Evolutionary conservation across 2,329 filamentous ascomycete genomes (phyloP).

Genomic region (Paraconiothyrium sp.): DNA sequence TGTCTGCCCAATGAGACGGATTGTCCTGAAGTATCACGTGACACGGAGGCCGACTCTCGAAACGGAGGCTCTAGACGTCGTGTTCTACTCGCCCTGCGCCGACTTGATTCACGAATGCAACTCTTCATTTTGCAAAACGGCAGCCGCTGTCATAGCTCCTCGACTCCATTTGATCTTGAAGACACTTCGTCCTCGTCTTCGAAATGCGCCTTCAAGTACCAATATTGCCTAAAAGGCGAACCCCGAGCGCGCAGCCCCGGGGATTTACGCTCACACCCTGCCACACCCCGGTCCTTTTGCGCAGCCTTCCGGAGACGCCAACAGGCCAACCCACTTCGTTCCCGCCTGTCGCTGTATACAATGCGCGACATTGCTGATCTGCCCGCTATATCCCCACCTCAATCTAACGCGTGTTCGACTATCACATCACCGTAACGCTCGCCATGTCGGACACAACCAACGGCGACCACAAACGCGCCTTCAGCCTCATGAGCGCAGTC

Average conservation of each 20-base stretch:
- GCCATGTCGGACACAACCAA: conserved; percentile 35
- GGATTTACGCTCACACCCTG: conserved; percentile 23
- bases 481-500: conserved; percentile 40
- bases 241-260: conserved; percentile 20
- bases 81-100: not conserved
- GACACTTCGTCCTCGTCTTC: not conserved
- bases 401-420: conserved; percentile 10
- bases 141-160: not conserved
- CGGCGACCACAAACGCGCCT: conserved; percentile 41
- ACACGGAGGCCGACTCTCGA: not conserved
- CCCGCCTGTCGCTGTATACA: conserved; percentile 17
- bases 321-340: conserved; percentile 12
- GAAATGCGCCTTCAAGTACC: not conserved
- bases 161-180: not conserved
- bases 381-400: conserved; percentile 16
- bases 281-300: conserved; percentile 11
- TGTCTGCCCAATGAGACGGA: not conserved
- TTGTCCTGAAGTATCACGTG: not conserved
- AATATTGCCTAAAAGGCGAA: conserved; percentile 27
- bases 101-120: not conserved
- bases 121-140: not conserved
- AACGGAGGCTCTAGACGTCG: not conserved
- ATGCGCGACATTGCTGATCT: conserved; percentile 28
- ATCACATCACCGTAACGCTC: conserved; percentile 15
- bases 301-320: conserved; percentile 21